Conservation (phyloP, 345 rosid genomes). For the Citropsis articulata region DNA sequence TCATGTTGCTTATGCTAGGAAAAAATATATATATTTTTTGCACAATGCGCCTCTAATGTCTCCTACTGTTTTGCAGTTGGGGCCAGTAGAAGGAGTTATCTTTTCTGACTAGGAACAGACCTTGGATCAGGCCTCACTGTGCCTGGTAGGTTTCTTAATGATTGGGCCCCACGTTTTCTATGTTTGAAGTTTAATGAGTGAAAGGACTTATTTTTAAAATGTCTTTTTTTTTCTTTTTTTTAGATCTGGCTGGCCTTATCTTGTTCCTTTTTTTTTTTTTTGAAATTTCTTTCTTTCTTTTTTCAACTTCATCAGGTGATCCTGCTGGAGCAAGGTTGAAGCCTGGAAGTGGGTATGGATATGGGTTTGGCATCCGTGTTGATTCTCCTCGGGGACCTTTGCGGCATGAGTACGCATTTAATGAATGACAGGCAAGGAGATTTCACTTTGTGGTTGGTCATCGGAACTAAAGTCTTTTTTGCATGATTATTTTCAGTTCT, state of each 20-base stretch:
- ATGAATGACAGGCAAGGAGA: conserved; percentile 56
- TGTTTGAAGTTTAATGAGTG: not conserved
- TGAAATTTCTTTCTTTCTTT: no score
- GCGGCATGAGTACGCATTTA: conserved; percentile 83
- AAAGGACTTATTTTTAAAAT: not conserved
- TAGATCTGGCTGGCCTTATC: no score
- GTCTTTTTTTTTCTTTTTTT: not conserved
- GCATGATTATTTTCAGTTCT: not conserved
- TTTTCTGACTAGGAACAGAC: conserved; percentile 93
- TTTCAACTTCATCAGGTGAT: conserved; percentile 48
- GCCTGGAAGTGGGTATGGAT: conserved; percentile 93
- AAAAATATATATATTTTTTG: not conserved
- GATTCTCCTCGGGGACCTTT: conserved; percentile 89
- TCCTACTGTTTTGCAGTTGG: conserved; percentile 47
- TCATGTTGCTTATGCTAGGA: not conserved
- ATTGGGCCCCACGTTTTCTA: conserved; percentile 11
- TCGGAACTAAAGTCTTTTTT: conserved; percentile 19
- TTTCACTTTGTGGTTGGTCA: conserved; percentile 94
- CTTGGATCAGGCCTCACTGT: conserved; percentile 78
- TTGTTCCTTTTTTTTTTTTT: not conserved
- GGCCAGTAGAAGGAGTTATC: conserved; percentile 80
- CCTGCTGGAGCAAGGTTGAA: conserved; percentile 94
- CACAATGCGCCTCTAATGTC: not conserved
- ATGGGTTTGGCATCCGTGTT: conserved; percentile 79
- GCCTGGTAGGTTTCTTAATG: conserved; percentile 49